phyloP scores from a whole-genome alignment of 768 basidiomycete genomes.

The Hemileccinum impolitum region DNA sequence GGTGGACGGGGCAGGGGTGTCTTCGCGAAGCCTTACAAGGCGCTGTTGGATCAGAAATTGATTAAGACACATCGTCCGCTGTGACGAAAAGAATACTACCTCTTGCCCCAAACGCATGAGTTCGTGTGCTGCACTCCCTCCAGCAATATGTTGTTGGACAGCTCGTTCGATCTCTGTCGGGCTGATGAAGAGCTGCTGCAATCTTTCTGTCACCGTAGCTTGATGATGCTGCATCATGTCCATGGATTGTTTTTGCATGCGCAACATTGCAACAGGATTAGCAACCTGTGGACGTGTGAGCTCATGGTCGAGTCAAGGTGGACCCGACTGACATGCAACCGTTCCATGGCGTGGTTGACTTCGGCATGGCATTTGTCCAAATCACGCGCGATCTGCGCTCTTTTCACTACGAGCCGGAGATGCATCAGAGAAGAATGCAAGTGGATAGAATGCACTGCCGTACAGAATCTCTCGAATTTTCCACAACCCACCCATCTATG shows the following conservation, averaged over 20 bases:
- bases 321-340: constrained; percentile 39
- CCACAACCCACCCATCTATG: constrained; percentile 39
- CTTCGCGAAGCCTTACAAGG: constrained; percentile 15
- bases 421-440: constrained; percentile 4
- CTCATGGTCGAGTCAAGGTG: neutral
- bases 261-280: constrained; percentile 21
- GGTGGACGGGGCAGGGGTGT: neutral
- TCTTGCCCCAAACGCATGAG: constrained; percentile 55
- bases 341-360: constrained; percentile 39
- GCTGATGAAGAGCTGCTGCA: constrained; percentile 39
- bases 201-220: constrained; percentile 35
- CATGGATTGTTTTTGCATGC: constrained; percentile 29
- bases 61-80: neutral
- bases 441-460: constrained; percentile 10
- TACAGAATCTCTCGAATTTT: constrained; percentile 38
- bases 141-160: constrained; percentile 38
- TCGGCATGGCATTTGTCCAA: constrained; percentile 43
- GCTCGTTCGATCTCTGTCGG: constrained; percentile 37
- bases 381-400: constrained; percentile 43
- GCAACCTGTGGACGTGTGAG: constrained; percentile 17
- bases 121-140: constrained; percentile 39
- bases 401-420: constrained; percentile 36
- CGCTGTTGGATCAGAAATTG: constrained; percentile 14
- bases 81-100: constrained; percentile 25
- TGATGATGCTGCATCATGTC: constrained; percentile 28